Conservation (phyloP, 140 eudicot genomes). For the Ambrosia hybrid region DNA sequence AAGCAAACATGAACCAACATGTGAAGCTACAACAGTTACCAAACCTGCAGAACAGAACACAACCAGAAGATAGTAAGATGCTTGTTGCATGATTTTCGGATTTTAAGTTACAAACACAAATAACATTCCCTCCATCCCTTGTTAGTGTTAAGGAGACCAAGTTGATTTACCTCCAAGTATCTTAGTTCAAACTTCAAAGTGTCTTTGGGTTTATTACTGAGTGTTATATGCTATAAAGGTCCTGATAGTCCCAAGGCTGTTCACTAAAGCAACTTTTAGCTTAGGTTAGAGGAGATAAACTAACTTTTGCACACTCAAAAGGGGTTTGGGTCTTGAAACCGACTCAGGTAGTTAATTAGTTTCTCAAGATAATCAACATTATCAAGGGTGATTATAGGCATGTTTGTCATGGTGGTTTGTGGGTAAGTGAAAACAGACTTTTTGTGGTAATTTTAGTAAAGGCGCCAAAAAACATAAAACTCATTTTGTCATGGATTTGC, state of each 20-base stretch:
- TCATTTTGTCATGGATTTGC: not conserved
- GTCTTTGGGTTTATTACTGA: not conserved
- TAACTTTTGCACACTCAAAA: too few relatives aligned
- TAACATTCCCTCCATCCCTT: slow-evolving; percentile 7
- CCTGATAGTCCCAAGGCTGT: too few relatives aligned
- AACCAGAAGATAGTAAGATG: slow-evolving; percentile 1
- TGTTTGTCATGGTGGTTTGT: not conserved
- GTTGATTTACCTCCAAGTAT: not conserved
- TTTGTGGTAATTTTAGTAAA: not conserved
- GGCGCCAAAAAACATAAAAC: not conserved
- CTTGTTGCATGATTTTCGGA: not conserved
- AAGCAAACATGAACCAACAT: not conserved
- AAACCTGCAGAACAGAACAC: not conserved
- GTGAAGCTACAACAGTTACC: slow-evolving; percentile 24
- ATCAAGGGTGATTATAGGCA: not conserved
- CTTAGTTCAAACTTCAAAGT: not conserved
- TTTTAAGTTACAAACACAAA: not conserved
- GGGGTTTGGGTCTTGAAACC: too few relatives aligned
- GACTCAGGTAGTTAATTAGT: too few relatives aligned
- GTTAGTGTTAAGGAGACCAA: not conserved
- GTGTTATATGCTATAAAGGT: too few relatives aligned
- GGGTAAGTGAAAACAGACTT: not conserved
- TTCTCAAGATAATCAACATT: not conserved
- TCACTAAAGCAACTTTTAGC: too few relatives aligned
- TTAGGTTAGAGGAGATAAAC: too few relatives aligned